Base-by-base conservation (phyloP, 192 early-diverging fungal genomes). In the Gigaspora rosea region DNA sequence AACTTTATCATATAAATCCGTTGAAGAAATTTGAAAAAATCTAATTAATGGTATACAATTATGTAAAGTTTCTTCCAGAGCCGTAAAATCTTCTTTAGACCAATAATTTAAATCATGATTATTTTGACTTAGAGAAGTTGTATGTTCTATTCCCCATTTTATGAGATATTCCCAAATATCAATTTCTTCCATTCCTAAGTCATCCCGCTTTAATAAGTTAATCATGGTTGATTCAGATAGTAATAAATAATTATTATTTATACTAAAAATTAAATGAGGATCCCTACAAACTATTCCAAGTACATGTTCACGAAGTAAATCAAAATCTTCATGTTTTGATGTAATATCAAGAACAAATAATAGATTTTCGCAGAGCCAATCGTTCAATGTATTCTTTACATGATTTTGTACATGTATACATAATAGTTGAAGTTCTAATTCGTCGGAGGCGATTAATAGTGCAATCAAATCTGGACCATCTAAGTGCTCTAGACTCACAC, bases 371-470 rank as follows among this genome's bases (percentile, higher is more conserved):
- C 49, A 8, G 10, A 75, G 6, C 61, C 59, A 75, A 13, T 20
- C 32, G 15, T 2, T 8, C 2, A 32, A 9, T 50, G 63, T 32
- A 20, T 51, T 27, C 47, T 50, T 50, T 11, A 75, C 4, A 64
- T 75, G 47, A 16, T 15, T 49, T 51, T 75, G 73, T 7, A 62
- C 16, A 32, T 64, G 32, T 64, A 64, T 61, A 41, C 33, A 33
- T 51, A 75, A 50, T 64, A 33, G 47, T 48, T 48, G 22, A 27
- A 75, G 15, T 49, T 47, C 12, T 41, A 75, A 64, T 75, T 75
- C 73, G 35, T 75, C 73, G 63, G 73, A 49, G 10, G 73, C 73
- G 3, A 64, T n/a, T 32, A 75, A 64, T 33, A 75, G 33, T 11
- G 62, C 59, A 35, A 75, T 16, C 50, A 20, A 41, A 22, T 75